phyloP scores from a whole-genome alignment of 164 flowering plant species.

The Platanus orientalis region DNA sequence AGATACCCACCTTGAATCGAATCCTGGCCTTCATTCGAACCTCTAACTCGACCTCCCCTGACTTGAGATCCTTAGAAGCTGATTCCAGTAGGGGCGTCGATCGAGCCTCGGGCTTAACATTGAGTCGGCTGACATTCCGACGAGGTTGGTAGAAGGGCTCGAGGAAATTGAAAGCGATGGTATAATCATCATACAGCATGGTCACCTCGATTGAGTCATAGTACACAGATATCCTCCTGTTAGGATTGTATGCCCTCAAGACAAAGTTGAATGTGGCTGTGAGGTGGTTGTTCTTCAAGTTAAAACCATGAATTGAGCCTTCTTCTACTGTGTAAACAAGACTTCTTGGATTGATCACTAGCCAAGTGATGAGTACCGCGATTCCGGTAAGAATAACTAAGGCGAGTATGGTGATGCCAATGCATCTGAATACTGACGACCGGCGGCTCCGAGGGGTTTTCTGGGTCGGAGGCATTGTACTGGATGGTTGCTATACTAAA shows the following conservation, averaged over 20 bases:
- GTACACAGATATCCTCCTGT: slow-evolving; percentile 43
- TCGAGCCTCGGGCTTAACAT: slow-evolving; percentile 26
- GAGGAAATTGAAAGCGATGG: slow-evolving; percentile 28
- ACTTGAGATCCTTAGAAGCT: slow-evolving; percentile 32
- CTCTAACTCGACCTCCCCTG: slow-evolving; percentile 38
- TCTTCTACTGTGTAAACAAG: slow-evolving; percentile 50
- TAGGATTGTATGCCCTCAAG: slow-evolving; percentile 54
- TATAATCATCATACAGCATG: slow-evolving; percentile 39
- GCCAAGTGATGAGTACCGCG: slow-evolving; percentile 55
- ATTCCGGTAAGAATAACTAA: slow-evolving; percentile 45
- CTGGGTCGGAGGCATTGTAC: slow-evolving; percentile 22
- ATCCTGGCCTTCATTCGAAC: slow-evolving; percentile 46
- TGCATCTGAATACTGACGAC: slow-evolving; percentile 9
- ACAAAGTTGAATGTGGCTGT: slow-evolving; percentile 42
- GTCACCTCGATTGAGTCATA: slow-evolving; percentile 47
- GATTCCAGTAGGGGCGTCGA: slow-evolving; percentile 22
- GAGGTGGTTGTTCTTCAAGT: slow-evolving; percentile 41
- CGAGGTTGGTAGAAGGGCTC: slow-evolving; percentile 52
- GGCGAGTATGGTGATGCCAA: slow-evolving; percentile 29
- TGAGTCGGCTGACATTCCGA: slow-evolving; percentile 37
- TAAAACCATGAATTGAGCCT: slow-evolving; percentile 37
- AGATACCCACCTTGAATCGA: slow-evolving; percentile 54
- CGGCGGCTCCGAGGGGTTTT: not conserved
- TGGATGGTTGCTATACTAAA: too few relatives aligned
- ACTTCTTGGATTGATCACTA: slow-evolving; percentile 40